Percentiles rank a stretch among this genome's conserved stretches.
Evolutionary conservation across 495 filamentous ascomycete genomes (phyloP).

Genomic region (Aspergillus incahuasiensis): DNA sequence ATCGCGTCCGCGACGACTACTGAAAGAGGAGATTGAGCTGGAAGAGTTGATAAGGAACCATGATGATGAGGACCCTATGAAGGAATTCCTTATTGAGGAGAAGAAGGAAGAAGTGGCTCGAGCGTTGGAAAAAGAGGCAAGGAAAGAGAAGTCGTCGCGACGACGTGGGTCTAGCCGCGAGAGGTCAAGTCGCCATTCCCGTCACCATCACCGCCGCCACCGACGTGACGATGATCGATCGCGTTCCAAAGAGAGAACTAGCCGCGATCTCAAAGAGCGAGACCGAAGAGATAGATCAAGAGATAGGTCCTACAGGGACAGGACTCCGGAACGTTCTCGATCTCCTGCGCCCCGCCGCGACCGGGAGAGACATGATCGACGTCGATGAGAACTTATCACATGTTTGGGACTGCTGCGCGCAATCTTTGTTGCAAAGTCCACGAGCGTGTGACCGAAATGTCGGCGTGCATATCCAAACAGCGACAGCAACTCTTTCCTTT

Average conservation of each 20-base stretch:
- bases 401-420: slow-evolving; percentile 2
- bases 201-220: slow-evolving; percentile 48
- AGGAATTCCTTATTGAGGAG: slow-evolving; percentile 77
- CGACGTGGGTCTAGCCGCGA: slow-evolving; percentile 36
- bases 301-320: slow-evolving; percentile 24
- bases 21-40: slow-evolving; percentile 73
- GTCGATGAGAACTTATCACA: slow-evolving; percentile 21
- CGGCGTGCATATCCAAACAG: no score
- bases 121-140: slow-evolving; percentile 56
- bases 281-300: slow-evolving; percentile 19
- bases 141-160: slow-evolving; percentile 34
- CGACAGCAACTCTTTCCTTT: no score
- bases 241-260: slow-evolving; percentile 27
- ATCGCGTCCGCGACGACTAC: slow-evolving; percentile 37
- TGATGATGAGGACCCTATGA: slow-evolving; percentile 98
- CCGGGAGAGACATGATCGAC: slow-evolving; percentile 33
- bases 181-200: slow-evolving; percentile 48
- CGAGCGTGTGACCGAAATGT: no score
- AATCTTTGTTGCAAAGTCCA: no score
- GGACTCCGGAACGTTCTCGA: slow-evolving; percentile 27
- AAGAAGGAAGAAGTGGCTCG: slow-evolving; percentile 81
- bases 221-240: slow-evolving; percentile 34
- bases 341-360: slow-evolving; percentile 32
- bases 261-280: slow-evolving; percentile 21
- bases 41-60: slow-evolving; percentile 69